phyloP scores from a whole-genome alignment of 108 stramenopile species.

The Fragilaria radians region DNA sequence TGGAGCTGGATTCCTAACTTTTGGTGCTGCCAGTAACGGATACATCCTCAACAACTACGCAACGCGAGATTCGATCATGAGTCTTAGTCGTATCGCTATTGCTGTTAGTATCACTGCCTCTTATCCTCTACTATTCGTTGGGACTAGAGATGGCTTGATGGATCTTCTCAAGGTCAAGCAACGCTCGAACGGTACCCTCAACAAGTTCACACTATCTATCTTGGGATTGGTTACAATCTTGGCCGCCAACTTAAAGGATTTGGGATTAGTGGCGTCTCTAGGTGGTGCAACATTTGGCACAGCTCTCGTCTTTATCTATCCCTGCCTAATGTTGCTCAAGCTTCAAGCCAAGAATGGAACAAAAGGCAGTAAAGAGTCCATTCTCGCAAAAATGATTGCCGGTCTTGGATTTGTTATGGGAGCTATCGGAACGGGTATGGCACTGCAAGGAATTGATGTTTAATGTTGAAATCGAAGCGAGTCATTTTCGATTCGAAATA shows the following conservation, averaged over 20 bases:
- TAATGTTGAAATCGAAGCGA: background rate
- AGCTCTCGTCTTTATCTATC: conserved; percentile 86
- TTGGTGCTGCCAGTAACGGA: conserved; percentile 80
- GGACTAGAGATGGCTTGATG: conserved; percentile 74
- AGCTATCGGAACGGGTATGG: conserved; percentile 42
- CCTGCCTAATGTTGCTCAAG: conserved; percentile 67
- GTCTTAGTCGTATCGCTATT: conserved; percentile 86
- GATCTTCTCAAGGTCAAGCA: conserved; percentile 62
- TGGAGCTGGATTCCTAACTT: conserved; percentile 88
- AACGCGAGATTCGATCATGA: conserved; percentile 80
- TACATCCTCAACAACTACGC: conserved; percentile 95
- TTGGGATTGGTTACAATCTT: conserved; percentile 60
- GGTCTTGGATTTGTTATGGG: conserved; percentile 66
- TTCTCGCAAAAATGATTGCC: conserved; percentile 56
- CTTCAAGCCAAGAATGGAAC: conserved; percentile 58
- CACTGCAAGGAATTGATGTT: conserved; percentile 3
- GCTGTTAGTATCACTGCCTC: conserved; percentile 76
- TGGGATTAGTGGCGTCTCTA: conserved; percentile 80
- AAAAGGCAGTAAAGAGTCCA: conserved; percentile 54
- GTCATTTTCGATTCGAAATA: too few relatives aligned
- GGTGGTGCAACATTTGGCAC: conserved; percentile 93
- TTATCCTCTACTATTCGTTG: conserved; percentile 65
- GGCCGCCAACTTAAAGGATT: conserved; percentile 65
- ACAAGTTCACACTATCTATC: conserved; percentile 55
- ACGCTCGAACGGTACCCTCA: conserved; percentile 31